phyloP scores from a whole-genome alignment of 1,284 basidiomycete species.

The Puccinia polysora region DNA sequence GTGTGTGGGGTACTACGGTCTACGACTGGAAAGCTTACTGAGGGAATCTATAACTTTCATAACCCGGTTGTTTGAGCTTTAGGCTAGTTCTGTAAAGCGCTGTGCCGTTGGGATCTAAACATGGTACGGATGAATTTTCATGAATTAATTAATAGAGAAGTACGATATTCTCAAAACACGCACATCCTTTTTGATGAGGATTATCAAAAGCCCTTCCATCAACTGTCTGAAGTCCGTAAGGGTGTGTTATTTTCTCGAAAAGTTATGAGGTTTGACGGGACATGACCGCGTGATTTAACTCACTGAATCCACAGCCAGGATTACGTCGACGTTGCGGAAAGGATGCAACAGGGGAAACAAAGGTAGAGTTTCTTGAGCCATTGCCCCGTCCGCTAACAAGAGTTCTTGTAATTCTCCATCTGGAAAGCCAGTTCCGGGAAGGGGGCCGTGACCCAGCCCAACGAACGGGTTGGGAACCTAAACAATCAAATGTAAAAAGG shows the following conservation, averaged over 20 bases:
- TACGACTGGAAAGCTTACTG: neutral
- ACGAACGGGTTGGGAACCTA: conserved; percentile 37
- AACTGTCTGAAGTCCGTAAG: conserved; percentile 1
- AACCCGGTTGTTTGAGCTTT: conserved; percentile 15
- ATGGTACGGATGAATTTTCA: neutral
- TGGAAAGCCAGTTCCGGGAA: conserved; percentile 9
- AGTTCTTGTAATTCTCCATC: conserved; percentile 14
- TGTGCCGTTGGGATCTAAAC: conserved; percentile 36
- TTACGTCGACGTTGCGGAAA: conserved; percentile 7
- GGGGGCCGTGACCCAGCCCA: conserved; percentile 1
- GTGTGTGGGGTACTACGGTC: neutral
- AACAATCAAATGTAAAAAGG: neutral
- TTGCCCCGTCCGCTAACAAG: conserved; percentile 32
- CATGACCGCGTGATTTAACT: neutral
- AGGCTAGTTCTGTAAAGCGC: neutral
- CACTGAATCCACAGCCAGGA: conserved; percentile 30
- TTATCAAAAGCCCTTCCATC: neutral
- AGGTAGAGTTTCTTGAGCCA: conserved; percentile 34
- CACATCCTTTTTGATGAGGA: conserved; percentile 20
- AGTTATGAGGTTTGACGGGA: too few species aligned
- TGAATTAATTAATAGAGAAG: neutral
- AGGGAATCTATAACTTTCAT: neutral
- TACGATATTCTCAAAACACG: neutral
- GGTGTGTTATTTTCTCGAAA: neutral
- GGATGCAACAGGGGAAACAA: conserved; percentile 33